Percentiles rank a stretch among this genome's conserved stretches.
Conservation (phyloP, 2,329 filamentous ascomycete genomes). For the Bipolaris sorokiniana region DNA sequence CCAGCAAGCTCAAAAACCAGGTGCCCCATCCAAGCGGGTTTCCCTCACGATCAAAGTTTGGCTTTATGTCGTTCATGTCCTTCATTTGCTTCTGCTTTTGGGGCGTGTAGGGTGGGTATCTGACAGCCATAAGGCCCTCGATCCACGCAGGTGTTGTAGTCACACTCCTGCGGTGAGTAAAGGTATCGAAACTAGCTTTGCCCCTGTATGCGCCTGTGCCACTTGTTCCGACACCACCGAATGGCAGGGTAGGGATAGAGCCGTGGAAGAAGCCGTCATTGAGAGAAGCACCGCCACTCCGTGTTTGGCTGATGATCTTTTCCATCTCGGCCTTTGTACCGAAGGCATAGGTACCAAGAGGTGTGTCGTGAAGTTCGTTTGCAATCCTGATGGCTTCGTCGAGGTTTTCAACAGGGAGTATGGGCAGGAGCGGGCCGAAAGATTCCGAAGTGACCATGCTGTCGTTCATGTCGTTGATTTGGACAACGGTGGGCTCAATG, state of each 20-base stretch:
- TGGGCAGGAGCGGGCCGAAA: constrained; percentile 90
- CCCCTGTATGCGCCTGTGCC: constrained; percentile 81
- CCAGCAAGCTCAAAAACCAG: constrained; percentile 42
- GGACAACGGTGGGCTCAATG: constrained; percentile 92
- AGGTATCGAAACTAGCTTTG: constrained; percentile 72
- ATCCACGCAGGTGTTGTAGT: constrained; percentile 71
- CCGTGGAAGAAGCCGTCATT: constrained; percentile 72
- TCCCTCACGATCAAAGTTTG: constrained; percentile 67
- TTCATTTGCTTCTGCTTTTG: constrained; percentile 62
- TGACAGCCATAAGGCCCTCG: constrained; percentile 68
- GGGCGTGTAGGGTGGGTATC: constrained; percentile 66
- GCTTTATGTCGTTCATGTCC: constrained; percentile 58
- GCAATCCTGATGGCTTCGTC: constrained; percentile 84
- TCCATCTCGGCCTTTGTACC: constrained; percentile 79
- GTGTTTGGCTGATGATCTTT: constrained; percentile 60
- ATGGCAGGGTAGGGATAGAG: constrained; percentile 72
- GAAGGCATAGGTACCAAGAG: constrained; percentile 84
- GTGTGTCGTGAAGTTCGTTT: constrained; percentile 81
- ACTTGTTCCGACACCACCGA: constrained; percentile 82
- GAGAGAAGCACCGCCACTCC: constrained; percentile 59
- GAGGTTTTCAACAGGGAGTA: constrained; percentile 78
- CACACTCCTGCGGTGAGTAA: constrained; percentile 67
- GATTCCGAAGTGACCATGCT: constrained; percentile 81
- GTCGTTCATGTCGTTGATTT: constrained; percentile 76
- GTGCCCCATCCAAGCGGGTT: constrained; percentile 40